Conservation (phyloP, 2,329 filamentous ascomycete genomes). For the Chaetomiaceae sp. region DNA sequence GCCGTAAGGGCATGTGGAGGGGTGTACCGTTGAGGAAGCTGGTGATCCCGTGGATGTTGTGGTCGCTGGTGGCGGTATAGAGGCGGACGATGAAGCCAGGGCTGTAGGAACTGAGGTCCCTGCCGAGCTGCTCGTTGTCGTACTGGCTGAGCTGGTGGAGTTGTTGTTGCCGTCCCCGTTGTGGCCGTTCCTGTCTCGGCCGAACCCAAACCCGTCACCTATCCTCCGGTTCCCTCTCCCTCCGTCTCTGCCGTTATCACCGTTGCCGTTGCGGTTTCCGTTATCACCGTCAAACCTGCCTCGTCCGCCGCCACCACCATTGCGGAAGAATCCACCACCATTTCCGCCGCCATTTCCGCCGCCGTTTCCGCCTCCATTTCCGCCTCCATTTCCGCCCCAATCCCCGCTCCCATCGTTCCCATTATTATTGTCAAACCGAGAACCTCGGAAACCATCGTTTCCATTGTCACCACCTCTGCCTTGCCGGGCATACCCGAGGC, state of each 20-base stretch:
- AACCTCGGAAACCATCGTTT: conserved; percentile 1
- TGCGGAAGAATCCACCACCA: no score
- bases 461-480: conserved; percentile 8
- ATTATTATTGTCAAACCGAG: conserved; percentile 1
- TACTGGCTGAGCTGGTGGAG: no score
- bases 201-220: background rate
- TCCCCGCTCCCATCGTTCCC: conserved; percentile 2
- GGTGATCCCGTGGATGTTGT: background rate
- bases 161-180: conserved; percentile 6
- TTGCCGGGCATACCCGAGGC: conserved; percentile 8
- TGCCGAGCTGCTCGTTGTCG: background rate
- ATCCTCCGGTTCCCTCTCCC: background rate
- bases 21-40: background rate
- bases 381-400: conserved; percentile 1
- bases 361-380: background rate
- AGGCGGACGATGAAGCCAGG: background rate
- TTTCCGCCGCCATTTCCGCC: background rate
- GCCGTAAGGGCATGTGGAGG: conserved; percentile 1
- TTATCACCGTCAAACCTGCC: background rate
- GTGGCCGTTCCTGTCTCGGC: conserved; percentile 4
- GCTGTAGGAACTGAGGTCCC: conserved; percentile 3
- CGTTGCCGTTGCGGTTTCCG: conserved; percentile 9
- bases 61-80: background rate
- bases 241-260: background rate
- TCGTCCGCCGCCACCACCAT: background rate